Evolutionary conservation across 768 basidiomycete species (phyloP), one percentile per base, ranked within the genome.

Genomic region (Tricholomella constricta): DNA sequence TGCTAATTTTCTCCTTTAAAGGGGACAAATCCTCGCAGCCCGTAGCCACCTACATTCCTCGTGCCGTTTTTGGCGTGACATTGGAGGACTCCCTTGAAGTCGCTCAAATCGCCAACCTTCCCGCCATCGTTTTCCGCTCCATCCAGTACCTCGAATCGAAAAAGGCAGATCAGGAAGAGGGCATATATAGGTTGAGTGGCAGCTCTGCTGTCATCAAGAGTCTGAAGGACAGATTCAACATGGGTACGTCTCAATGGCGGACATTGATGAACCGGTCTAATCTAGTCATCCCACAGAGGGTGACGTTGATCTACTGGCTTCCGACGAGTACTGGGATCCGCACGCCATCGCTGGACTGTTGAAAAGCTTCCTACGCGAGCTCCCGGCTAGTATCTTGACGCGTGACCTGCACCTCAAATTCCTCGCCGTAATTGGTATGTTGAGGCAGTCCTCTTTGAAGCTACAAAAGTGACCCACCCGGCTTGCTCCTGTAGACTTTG

Each of bases 331-430:
- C 62, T 97, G 92, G 90, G 97, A 99, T 73, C 94, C 93, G 38
- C 95, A 99, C 68, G 97, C 97, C 32, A 91, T 99, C 55, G 90
- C 97, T 44, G 97, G 96, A 3, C 77, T 99, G 56, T 77, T 99
- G 54, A 99, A 99, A 75, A 82, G 84, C 48, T 99, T 88, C 74
- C 74, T 99, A 62, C 88, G 97, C 52, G 97, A 99, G 62, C 72
- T 99, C 27, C 96, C 97, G 38, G 85, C 87, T 20, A 95, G 93
- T 62, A 88, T 98, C 53, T 78, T 99, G 23, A 98, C 96, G 15
- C 83, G 89, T 48, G 94, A 98, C 42, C 81, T 96, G 40, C 96
- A 99, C 68, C 76, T 91, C 66, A 81, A 80, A 59, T 99, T 98
- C 78, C 79, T 98, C 41, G 81, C 89, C 51, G 94, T 98, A 20